Evolutionary conservation across 306 rosid species (phyloP), one percentile per base, ranked within the genome.

Genomic region (Begonia peltatifolia): DNA sequence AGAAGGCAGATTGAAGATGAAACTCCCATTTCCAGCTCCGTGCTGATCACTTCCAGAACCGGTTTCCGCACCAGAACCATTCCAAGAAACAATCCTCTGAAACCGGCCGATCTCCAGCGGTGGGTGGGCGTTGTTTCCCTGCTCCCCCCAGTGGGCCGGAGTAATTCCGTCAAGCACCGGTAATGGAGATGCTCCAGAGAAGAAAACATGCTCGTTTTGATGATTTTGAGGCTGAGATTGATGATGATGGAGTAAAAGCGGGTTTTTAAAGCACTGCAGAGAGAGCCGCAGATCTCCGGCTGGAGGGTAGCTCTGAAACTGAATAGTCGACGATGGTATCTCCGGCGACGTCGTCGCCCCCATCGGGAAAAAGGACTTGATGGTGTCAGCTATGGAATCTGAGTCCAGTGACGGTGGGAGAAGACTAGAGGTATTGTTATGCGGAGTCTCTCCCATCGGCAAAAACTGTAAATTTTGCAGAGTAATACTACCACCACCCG

Each of bases 261-360:
- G 82, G 72, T 80, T 85, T 23, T 67, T 65, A 49, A 86, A 77
- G 9, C 95, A 83, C 56, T 83, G 97, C 6, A 90, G 73, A 10
- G 97, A 85, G 35, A 90, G 87, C 38, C 92, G 68, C 10, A 90
- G 92, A 80, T 90, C 97, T 75, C 80, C 95, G 63, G 51, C 90
- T 23, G 88, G 71, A 9, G 82, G 74, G 55, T 67, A 82, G 36
- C 42, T 72, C 38, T 76, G 89, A 53, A 79, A 84, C 42, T 78
- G 81, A 13, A 80, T 47, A 56, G 69, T 42, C 54, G 80, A 16
- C 41, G 93, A 48, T 10, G 83, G 67, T 30, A 30, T 30, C 38
- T 30, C 38, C 38, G 36, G 36, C 36, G 36, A 30, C 36, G 36
- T 4, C 54, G 80, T 14, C 41, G 93, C 43, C 11, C 80, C 65